Evolutionary conservation across 306 rosid species (phyloP).

Genomic region (Mimosa pudica): DNA sequence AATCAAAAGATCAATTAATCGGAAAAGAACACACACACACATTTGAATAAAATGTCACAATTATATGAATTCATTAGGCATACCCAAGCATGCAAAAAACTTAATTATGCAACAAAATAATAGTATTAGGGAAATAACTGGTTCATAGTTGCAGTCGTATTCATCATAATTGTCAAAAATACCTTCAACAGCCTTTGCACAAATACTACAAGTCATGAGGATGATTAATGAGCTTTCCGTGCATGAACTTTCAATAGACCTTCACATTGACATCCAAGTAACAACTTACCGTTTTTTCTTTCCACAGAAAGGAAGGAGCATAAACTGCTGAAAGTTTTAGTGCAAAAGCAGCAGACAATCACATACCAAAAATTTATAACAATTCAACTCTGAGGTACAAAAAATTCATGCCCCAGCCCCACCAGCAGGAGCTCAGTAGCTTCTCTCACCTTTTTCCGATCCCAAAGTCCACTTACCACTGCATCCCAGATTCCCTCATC

Average conservation of each 20-base stretch:
- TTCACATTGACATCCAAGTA: conserved; percentile 1
- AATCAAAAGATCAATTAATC: conserved; percentile 7
- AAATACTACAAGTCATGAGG: conserved; percentile 7
- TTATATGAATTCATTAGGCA: neutral
- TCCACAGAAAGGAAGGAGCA: neutral
- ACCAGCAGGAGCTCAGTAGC: conserved; percentile 58
- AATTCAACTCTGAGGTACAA: conserved; percentile 44
- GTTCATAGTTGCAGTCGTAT: neutral
- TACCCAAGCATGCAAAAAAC: conserved; percentile 3
- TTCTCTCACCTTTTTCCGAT: conserved; percentile 66
- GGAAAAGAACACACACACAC: neutral
- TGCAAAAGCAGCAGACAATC: conserved; percentile 16
- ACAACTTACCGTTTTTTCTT: neutral
- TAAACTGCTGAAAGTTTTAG: conserved; percentile 21
- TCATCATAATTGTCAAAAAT: conserved; percentile 10
- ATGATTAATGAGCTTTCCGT: neutral
- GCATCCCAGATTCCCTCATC: conserved; percentile 67
- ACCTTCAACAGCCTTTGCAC: conserved; percentile 10
- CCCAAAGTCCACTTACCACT: conserved; percentile 65
- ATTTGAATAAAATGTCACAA: neutral
- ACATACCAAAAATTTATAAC: conserved; percentile 9
- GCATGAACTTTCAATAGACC: neutral
- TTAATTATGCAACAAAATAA: conserved; percentile 3
- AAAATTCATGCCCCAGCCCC: conserved; percentile 48
- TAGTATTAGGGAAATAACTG: neutral